Base-by-base conservation (phyloP, 1,284 basidiomycete genomes). In the Ceratobasidium sp. region DNA sequence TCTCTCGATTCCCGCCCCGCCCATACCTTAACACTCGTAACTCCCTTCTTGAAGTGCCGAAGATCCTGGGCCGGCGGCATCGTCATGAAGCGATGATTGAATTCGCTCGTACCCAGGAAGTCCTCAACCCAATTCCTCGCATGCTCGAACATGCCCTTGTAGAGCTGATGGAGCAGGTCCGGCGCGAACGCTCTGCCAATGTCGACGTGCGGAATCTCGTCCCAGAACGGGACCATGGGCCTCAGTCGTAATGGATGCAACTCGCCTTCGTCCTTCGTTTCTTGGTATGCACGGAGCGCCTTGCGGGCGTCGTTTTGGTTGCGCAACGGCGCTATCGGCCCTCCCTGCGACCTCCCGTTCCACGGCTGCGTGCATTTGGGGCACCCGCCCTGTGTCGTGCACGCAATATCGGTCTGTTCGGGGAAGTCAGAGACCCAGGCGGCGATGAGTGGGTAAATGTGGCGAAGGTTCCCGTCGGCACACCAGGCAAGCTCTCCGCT, bases 61-160 rank as follows among this genome's bases (percentile, higher is more conserved):
- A 49, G 46, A 13, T 46, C 44, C 44, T 46, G 44, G 6, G 44
- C 44, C 6, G 13, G 44, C 44, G 44, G 44, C 44, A 46, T 46
- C 44, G 44, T 6, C 13, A 6, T 46, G 44, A 46, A 46, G 7
- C 44, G 44, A 6, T 13, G 13, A 46, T 46, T 46, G 6, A 46
- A 46, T 13, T 46, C 44, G 6, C 13, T 46, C 13, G 44, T 46
- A 6, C 44, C 44, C 44, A 46, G 13, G 5, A 60, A 26, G 4
- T 28, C 23, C 58, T 60, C 58, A 18, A 60, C 58, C 58, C 58
- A 60, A 28, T 60, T 33, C 23, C 33, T 60, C 33, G 58, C 58
- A 33, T 82, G 80, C 71, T 82, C 82, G 77, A 83, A 83, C 12
- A 84, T 80, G 23, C 58, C 58, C 23, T 60, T 60, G 13, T 60